phyloP scores from a whole-genome alignment of 2,329 filamentous ascomycete genomes.

The Malbranchea zuffiana region DNA sequence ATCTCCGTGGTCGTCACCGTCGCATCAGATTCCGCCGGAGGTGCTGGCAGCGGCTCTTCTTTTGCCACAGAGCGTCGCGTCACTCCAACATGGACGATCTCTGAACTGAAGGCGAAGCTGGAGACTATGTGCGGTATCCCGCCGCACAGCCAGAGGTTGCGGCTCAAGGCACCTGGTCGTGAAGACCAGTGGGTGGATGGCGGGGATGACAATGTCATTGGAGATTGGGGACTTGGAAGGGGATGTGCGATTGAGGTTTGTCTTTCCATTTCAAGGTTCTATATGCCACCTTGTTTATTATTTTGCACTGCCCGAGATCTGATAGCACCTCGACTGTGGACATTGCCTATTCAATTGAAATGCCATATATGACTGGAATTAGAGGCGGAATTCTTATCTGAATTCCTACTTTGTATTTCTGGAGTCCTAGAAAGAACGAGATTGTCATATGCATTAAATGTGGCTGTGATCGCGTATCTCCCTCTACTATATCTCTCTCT shows the following conservation, averaged over 20 bases:
- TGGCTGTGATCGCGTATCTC: too few relatives aligned
- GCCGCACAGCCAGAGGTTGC: slow-evolving; percentile 64
- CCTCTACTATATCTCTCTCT: too few relatives aligned
- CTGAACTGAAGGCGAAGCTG: slow-evolving; percentile 72
- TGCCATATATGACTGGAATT: too few relatives aligned
- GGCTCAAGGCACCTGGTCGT: slow-evolving; percentile 52
- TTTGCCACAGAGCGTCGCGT: slow-evolving; percentile 75
- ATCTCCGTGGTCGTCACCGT: slow-evolving; percentile 32
- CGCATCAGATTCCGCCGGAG: slow-evolving; percentile 15
- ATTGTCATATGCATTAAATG: too few relatives aligned
- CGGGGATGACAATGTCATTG: slow-evolving; percentile 60
- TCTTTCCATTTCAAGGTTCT: slow-evolving; percentile 8
- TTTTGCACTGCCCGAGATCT: too few relatives aligned
- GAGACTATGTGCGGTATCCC: slow-evolving; percentile 90
- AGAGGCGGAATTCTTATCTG: too few relatives aligned
- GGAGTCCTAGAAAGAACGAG: too few relatives aligned
- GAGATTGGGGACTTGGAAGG: slow-evolving; percentile 35
- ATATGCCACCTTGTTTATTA: too few relatives aligned
- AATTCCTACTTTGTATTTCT: too few relatives aligned
- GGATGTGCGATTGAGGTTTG: slow-evolving; percentile 36
- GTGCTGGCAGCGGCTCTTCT: slow-evolving; percentile 20
- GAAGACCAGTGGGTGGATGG: slow-evolving; percentile 53
- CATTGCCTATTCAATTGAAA: too few relatives aligned
- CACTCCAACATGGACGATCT: slow-evolving; percentile 82
- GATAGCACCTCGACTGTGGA: too few relatives aligned